Evolutionary conservation across 73 alveolate genomes (phyloP).

Genomic region (Stentor coeruleus): DNA sequence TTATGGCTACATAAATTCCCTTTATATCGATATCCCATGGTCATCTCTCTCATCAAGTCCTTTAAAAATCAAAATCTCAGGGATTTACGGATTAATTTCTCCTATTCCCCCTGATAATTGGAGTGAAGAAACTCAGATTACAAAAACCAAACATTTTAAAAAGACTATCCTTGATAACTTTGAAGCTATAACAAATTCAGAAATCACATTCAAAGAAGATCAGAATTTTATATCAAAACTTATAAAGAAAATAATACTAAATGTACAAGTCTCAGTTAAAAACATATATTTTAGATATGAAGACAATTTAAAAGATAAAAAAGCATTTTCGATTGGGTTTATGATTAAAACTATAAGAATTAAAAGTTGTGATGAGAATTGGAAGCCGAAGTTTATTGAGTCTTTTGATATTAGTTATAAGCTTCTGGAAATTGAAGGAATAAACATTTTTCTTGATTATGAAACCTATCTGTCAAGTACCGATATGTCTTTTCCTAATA

Average conservation of each 20-base stretch:
- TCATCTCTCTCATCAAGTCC: conserved; percentile 37
- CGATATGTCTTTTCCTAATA: conserved; percentile 23
- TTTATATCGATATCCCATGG: conserved; percentile 50
- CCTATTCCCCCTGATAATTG: conserved; percentile 50
- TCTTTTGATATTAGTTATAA: conserved; percentile 39
- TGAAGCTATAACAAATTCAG: conserved; percentile 30
- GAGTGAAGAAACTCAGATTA: conserved; percentile 43
- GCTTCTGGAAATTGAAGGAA: conserved; percentile 13
- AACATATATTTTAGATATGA: conserved; percentile 45
- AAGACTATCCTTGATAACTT: conserved; percentile 35
- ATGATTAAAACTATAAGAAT: conserved; percentile 30
- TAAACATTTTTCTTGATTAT: conserved; percentile 30
- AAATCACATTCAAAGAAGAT: conserved; percentile 38
- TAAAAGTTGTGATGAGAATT: conserved; percentile 38
- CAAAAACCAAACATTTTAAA: conserved; percentile 29
- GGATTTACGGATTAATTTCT: conserved; percentile 36
- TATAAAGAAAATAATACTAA: conserved; percentile 45
- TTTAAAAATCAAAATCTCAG: conserved; percentile 44
- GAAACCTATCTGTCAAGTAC: too few species aligned
- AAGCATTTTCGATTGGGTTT: conserved; percentile 45
- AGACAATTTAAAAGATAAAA: conserved; percentile 38
- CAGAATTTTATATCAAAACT: conserved; percentile 48
- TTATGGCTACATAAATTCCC: conserved; percentile 48
- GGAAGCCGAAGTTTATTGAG: conserved; percentile 38
- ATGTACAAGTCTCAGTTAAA: conserved; percentile 37